Evolutionary conservation across 2,329 filamentous ascomycete genomes (phyloP).

Genomic region (Boeremia exigua): DNA sequence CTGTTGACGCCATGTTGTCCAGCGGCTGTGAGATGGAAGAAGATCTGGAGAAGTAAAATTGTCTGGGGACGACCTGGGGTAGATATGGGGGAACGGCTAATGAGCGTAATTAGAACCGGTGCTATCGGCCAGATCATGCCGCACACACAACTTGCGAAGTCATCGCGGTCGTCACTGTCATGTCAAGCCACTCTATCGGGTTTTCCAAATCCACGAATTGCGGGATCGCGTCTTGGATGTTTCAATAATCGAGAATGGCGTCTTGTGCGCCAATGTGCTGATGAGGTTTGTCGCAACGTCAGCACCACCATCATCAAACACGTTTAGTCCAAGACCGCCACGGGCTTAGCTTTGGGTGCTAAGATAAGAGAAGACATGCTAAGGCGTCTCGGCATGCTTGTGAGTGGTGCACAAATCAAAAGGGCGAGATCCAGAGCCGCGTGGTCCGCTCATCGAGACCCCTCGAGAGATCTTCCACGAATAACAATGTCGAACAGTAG

Average conservation of each 20-base stretch:
- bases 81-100: slow-evolving; percentile 17
- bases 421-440: not conserved
- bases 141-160: not conserved
- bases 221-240: not conserved
- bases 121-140: slow-evolving; percentile 7
- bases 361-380: slow-evolving; percentile 13
- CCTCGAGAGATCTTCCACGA: slow-evolving; percentile 4
- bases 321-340: slow-evolving; percentile 16
- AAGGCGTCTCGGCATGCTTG: slow-evolving; percentile 18
- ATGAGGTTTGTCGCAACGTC: not conserved
- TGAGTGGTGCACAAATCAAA: slow-evolving; percentile 17
- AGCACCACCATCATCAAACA: slow-evolving; percentile 8
- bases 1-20: slow-evolving; percentile 22
- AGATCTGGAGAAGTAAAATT: not conserved
- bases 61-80: slow-evolving; percentile 19
- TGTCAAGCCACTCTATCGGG: slow-evolving; percentile 7
- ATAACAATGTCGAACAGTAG: not conserved
- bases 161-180: slow-evolving; percentile 2
- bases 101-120: slow-evolving; percentile 13
- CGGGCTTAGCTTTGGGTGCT: slow-evolving; percentile 15
- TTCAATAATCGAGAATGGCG: not conserved
- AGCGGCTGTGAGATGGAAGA: not conserved
- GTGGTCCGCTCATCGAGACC: not conserved
- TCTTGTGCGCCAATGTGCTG: not conserved
- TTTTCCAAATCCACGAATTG: slow-evolving; percentile 14